Evolutionary conservation across 2,329 filamentous ascomycete genomes (phyloP).

Genomic region (Dichotomopilus funicola): DNA sequence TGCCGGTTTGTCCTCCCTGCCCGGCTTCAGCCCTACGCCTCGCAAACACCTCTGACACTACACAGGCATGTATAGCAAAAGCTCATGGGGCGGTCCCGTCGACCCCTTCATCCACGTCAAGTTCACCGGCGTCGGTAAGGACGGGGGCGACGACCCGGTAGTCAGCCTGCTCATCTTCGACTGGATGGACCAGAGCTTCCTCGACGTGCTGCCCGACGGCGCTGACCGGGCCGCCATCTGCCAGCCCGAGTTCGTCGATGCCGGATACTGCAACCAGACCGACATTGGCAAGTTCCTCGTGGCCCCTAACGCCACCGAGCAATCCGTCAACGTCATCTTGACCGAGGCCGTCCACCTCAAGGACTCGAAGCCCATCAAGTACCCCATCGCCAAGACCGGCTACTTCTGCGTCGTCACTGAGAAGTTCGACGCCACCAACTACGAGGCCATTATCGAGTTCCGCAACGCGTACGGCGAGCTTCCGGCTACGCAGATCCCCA

Average conservation of each 20-base stretch:
- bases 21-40: neutral
- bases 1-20: constrained; percentile 40
- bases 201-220: constrained; percentile 60
- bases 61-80: constrained; percentile 85
- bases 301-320: constrained; percentile 64
- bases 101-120: constrained; percentile 86
- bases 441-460: constrained; percentile 79
- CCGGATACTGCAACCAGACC: constrained; percentile 66
- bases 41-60: constrained; percentile 17
- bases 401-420: constrained; percentile 91
- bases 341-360: constrained; percentile 80
- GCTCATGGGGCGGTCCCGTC: constrained; percentile 77
- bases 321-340: constrained; percentile 64
- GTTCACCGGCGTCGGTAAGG: constrained; percentile 48
- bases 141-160: constrained; percentile 61
- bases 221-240: constrained; percentile 58
- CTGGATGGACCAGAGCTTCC: constrained; percentile 75
- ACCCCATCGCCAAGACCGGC: constrained; percentile 80
- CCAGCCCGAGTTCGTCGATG: constrained; percentile 61
- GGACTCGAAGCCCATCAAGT: constrained; percentile 66
- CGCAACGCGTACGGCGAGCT: constrained; percentile 95
- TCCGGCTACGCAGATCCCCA: constrained; percentile 89
- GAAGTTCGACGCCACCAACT: constrained; percentile 60
- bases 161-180: constrained; percentile 89
- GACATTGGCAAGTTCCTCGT: constrained; percentile 82